Conservation (phyloP, 1,284 basidiomycete species). For the Cryptococcus maquisensis region DNA sequence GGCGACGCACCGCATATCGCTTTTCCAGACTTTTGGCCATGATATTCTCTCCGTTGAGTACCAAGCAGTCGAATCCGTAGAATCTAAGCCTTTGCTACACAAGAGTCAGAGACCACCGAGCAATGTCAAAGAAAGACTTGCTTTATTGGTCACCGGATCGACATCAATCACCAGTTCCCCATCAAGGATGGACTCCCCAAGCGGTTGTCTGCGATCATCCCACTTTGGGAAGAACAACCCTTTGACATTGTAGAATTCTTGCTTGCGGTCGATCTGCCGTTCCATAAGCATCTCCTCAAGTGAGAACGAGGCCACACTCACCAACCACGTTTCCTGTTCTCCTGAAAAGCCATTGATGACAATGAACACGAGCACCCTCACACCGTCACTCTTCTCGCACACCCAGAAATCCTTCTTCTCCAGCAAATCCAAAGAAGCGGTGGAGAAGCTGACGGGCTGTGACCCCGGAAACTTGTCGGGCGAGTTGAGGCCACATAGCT, state of each 20-base stretch:
- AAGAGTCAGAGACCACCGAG: constrained; percentile 3
- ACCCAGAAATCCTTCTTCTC: constrained; percentile 94
- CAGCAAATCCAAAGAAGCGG: constrained; percentile 65
- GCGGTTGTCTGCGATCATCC: constrained; percentile 60
- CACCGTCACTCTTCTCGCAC: constrained; percentile 98
- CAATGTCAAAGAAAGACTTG: constrained; percentile 42
- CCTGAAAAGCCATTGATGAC: constrained; percentile 55
- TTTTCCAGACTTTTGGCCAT: constrained; percentile 77
- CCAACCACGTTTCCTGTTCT: constrained; percentile 73
- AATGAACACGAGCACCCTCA: constrained; percentile 84
- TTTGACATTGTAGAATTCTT: constrained; percentile 69
- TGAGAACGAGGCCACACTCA: constrained; percentile 41
- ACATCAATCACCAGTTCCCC: constrained; percentile 92
- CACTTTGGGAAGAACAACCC: constrained; percentile 87
- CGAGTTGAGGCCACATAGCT: constrained; percentile 60
- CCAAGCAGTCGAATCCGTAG: constrained; percentile 89
- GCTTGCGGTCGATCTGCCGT: constrained; percentile 86
- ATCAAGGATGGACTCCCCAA: constrained; percentile 80
- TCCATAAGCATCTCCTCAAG: not conserved
- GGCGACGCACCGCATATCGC: constrained; percentile 74
- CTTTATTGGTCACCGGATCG: constrained; percentile 66
- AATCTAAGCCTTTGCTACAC: constrained; percentile 70
- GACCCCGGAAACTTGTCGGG: constrained; percentile 74
- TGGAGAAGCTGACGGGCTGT: constrained; percentile 84
- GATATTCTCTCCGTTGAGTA: constrained; percentile 78